A percentile compares a stretch with the other conserved stretches of the same genome.
Conservation (phyloP, 441 rosid genomes). For the Syzygium syzygioides region DNA sequence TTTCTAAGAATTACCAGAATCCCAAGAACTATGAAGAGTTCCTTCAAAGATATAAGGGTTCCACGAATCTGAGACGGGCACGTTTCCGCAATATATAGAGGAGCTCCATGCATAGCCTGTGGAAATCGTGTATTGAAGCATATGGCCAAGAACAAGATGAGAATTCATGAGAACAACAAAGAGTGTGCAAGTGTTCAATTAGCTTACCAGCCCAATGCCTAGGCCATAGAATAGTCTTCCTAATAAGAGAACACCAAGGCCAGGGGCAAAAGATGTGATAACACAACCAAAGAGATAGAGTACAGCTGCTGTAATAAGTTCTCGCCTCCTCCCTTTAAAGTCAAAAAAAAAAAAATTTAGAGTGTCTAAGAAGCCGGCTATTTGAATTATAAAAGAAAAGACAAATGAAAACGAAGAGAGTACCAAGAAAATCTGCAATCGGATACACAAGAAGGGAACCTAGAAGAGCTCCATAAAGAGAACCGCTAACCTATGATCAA, state of each 20-base stretch:
- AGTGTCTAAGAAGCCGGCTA: not conserved
- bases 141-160: not conserved
- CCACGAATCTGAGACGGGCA: constrained; percentile 98
- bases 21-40: constrained; percentile 88
- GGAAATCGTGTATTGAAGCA: constrained; percentile 9
- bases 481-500: constrained; percentile 80
- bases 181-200: constrained; percentile 1
- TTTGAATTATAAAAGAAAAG: not conserved
- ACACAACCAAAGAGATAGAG: constrained; percentile 59
- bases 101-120: constrained; percentile 99
- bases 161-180: not conserved
- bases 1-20: constrained; percentile 62
- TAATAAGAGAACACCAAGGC: constrained; percentile 57
- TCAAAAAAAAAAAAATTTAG: not conserved
- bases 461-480: constrained; percentile 93
- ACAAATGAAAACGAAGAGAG: constrained; percentile 7
- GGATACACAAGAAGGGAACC: constrained; percentile 88
- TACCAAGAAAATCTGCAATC: constrained; percentile 87
- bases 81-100: constrained; percentile 96
- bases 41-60: constrained; percentile 85
- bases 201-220: constrained; percentile 87
- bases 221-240: constrained; percentile 92
- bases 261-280: constrained; percentile 60
- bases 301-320: constrained; percentile 64
- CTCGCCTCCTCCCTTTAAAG: constrained; percentile 76